Evolutionary conservation across 352 stramenopile genomes (phyloP).

Genomic region (Saprolegnia diclina): DNA sequence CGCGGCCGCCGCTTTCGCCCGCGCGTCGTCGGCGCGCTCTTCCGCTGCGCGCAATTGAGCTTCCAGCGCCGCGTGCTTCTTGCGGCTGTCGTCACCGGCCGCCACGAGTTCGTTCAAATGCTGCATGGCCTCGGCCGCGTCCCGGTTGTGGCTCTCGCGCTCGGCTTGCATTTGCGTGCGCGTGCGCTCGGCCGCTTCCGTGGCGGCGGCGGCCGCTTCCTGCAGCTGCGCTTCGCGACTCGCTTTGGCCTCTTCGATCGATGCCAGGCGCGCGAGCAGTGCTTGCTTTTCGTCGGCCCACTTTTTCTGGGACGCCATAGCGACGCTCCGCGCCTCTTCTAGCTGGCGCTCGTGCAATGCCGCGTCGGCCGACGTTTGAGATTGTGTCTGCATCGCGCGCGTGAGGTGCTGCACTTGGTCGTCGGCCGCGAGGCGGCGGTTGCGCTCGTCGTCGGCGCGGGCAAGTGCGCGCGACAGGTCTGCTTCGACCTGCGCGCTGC

Average conservation of each 20-base stretch:
- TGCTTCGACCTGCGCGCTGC: slow-evolving; percentile 39
- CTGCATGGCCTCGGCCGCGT: slow-evolving; percentile 13
- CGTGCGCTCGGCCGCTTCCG: slow-evolving; percentile 31
- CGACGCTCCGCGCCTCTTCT: slow-evolving; percentile 15
- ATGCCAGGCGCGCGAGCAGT: neutral
- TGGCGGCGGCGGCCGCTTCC: neutral
- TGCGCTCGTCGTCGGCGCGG: slow-evolving; percentile 15
- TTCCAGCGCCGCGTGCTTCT: neutral
- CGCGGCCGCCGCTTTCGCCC: slow-evolving; percentile 39
- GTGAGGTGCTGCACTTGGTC: neutral
- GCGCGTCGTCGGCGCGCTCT: slow-evolving; percentile 27
- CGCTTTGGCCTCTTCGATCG: neutral
- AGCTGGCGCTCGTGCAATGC: slow-evolving; percentile 2
- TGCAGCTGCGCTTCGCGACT: neutral
- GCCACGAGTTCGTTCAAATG: slow-evolving; percentile 48
- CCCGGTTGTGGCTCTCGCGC: neutral
- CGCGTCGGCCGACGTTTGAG: neutral
- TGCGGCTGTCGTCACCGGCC: slow-evolving; percentile 28
- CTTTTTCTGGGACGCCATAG: slow-evolving; percentile 21
- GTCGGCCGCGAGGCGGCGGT: slow-evolving; percentile 2
- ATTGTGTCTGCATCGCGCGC: slow-evolving; percentile 7
- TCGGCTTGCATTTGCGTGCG: slow-evolving; percentile 33
- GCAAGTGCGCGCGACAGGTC: neutral
- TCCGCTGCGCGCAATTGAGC: slow-evolving; percentile 29
- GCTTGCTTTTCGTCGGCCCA: slow-evolving; percentile 11